These are phyloP conservation scores for Chenopodium suecicum DNA, from an alignment of 148 eudicot genomes.

Conservation along the genomic window DNA sequence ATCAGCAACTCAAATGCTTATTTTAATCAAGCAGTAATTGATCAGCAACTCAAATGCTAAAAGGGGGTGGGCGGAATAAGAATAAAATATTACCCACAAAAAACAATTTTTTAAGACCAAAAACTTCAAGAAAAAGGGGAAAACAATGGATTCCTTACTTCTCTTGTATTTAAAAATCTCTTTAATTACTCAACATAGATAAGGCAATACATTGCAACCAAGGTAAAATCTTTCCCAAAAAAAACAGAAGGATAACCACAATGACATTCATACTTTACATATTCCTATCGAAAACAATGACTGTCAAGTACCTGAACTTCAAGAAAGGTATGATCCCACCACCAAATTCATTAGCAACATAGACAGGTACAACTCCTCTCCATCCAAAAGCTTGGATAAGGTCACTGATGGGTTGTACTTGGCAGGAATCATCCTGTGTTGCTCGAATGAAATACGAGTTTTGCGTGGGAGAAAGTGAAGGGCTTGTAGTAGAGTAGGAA, in stretches of 20 bases:
- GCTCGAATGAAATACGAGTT: constrained; percentile 61
- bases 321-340: too few relatives aligned
- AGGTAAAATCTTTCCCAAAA: background rate
- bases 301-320: background rate
- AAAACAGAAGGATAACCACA: background rate
- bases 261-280: background rate
- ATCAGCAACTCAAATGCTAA: background rate
- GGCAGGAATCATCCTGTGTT: constrained; percentile 42
- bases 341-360: constrained; percentile 27
- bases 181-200: background rate
- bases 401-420: constrained; percentile 45
- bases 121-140: background rate
- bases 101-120: background rate
- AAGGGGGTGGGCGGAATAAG: background rate
- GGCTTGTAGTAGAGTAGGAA: constrained; percentile 54
- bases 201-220: background rate
- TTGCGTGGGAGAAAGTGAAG: constrained; percentile 44
- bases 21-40: background rate
- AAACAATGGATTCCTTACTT: background rate
- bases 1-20: too few relatives aligned
- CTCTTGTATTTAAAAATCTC: background rate
- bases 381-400: constrained; percentile 57
- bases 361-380: constrained; percentile 55
- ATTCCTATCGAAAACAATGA: background rate
- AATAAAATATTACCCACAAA: background rate